Evolutionary conservation across 2,329 filamentous ascomycete species (phyloP).

Genomic region (Ophiosphaerella herpotricha): DNA sequence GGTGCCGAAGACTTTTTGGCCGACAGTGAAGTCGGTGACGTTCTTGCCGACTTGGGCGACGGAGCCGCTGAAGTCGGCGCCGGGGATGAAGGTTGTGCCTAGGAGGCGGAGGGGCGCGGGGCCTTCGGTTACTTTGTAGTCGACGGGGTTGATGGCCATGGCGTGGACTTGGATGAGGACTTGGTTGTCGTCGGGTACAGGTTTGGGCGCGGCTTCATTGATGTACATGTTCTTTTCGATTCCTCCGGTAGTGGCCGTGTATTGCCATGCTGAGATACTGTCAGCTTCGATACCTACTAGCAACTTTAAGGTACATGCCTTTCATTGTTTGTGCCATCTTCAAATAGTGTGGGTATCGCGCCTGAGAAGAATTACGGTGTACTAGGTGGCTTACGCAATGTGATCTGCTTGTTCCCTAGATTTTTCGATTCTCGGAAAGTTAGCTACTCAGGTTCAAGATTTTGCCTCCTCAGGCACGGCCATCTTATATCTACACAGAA

Average conservation of each 20-base stretch:
- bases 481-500: no score
- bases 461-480: no score
- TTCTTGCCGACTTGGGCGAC: conserved; percentile 47
- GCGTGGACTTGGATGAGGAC: conserved; percentile 61
- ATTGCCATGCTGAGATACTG: conserved; percentile 57
- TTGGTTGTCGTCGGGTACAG: conserved; percentile 48
- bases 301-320: no score
- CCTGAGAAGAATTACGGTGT: no score
- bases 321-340: conserved; percentile 53
- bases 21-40: conserved; percentile 37
- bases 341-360: no score
- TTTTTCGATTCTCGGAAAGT: no score
- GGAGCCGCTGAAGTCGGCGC: conserved; percentile 58
- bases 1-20: conserved; percentile 49
- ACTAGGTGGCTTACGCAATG: no score
- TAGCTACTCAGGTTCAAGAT: no score
- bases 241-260: conserved; percentile 50
- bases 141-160: conserved; percentile 64
- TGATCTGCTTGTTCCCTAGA: no score
- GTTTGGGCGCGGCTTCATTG: conserved; percentile 49
- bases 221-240: conserved; percentile 61
- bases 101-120: conserved; percentile 35
- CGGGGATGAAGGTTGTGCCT: conserved; percentile 48
- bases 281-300: no score
- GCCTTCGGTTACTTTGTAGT: conserved; percentile 66